Conservation (phyloP, 1,284 basidiomycete species). For the Apiotrichum domesticum region DNA sequence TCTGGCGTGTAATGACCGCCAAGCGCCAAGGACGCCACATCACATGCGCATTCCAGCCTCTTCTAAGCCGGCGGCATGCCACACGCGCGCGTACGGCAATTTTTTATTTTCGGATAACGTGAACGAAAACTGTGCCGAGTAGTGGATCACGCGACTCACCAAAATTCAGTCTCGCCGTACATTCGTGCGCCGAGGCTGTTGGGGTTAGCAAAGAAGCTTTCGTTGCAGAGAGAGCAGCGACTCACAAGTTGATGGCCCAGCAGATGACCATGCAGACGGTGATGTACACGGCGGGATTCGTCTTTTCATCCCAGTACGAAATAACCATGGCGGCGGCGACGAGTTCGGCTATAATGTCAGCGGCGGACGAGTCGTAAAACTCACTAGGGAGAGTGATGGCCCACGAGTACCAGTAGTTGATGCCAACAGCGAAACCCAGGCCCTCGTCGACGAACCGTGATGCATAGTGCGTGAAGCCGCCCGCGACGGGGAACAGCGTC, state of each 20-base stretch:
- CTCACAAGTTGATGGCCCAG: not conserved
- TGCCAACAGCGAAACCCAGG: slow-evolving; percentile 24
- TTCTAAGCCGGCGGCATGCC: too few species aligned
- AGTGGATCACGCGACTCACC: too few species aligned
- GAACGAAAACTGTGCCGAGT: too few species aligned
- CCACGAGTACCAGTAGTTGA: slow-evolving; percentile 17
- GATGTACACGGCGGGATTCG: too few species aligned
- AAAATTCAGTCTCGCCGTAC: too few species aligned
- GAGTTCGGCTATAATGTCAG: not conserved
- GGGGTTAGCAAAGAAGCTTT: too few species aligned
- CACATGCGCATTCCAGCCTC: slow-evolving; percentile 12
- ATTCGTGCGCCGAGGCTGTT: too few species aligned
- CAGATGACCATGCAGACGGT: too few species aligned
- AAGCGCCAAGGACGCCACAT: slow-evolving; percentile 8
- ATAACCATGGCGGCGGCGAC: not conserved
- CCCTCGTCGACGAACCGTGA: slow-evolving; percentile 30
- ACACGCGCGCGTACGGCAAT: too few species aligned
- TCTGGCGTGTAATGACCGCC: slow-evolving; percentile 42
- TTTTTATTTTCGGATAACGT: too few species aligned
- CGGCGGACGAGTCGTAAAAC: too few species aligned
- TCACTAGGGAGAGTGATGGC: slow-evolving; percentile 18
- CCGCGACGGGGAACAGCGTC: slow-evolving; percentile 45
- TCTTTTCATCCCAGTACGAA: not conserved
- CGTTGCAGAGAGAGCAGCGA: too few species aligned
- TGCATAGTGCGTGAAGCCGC: slow-evolving; percentile 68